Percentiles rank a stretch among this genome's conserved stretches.
Evolutionary conservation across 164 flowering plant species (phyloP).

Genomic region (Aristolochia fimbriata): DNA sequence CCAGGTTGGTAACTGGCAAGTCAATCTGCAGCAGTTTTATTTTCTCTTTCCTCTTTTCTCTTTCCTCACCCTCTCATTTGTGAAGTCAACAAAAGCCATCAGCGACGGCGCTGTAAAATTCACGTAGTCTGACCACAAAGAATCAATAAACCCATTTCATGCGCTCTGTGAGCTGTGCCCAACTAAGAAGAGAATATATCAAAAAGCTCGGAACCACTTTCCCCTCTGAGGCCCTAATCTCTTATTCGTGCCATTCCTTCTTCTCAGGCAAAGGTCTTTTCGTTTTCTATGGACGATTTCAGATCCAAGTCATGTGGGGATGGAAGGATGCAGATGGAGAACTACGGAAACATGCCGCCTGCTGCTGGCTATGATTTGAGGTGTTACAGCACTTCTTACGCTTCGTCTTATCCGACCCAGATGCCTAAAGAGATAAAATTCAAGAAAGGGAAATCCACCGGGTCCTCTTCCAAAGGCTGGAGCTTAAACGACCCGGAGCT

Average conservation of each 20-base stretch:
- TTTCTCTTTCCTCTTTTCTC: too few relatives aligned
- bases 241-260: background rate
- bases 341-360: conserved; percentile 12
- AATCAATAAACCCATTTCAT: too few relatives aligned
- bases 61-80: too few relatives aligned
- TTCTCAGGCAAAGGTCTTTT: background rate
- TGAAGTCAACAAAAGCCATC: too few relatives aligned
- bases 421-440: conserved; percentile 15
- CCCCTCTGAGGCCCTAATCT: too few relatives aligned
- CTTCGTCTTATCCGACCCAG: conserved; percentile 11
- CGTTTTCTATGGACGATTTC: conserved; percentile 37
- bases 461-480: conserved; percentile 17
- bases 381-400: conserved; percentile 19
- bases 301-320: conserved; percentile 38
- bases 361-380: conserved; percentile 17
- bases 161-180: too few relatives aligned
- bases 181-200: too few relatives aligned
- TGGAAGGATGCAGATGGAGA: conserved; percentile 24
- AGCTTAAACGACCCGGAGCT: conserved; percentile 30
- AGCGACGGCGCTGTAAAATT: too few relatives aligned
- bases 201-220: too few relatives aligned
- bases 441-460: conserved; percentile 13
- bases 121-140: too few relatives aligned
- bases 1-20: too few relatives aligned
- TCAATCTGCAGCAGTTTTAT: too few relatives aligned